A percentile compares a stretch with the other conserved stretches of the same genome.
phyloP scores from a whole-genome alignment of 2,329 filamentous ascomycete species.

The Cytospora piceicola region DNA sequence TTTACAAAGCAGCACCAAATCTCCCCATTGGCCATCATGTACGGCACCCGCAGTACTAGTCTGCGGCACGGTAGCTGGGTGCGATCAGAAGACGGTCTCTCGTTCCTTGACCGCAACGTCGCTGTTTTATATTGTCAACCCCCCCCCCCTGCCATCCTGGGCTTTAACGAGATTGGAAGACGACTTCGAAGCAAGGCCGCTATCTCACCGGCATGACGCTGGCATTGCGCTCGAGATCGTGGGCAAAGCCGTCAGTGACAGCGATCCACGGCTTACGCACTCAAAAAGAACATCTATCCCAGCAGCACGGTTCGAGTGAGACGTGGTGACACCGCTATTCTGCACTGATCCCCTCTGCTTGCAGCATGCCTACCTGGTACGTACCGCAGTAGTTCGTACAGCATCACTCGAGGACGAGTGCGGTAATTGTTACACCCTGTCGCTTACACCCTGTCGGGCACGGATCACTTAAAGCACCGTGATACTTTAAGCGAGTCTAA shows the following conservation, averaged over 20 bases:
- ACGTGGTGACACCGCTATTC: constrained; percentile 26
- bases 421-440: too few species aligned
- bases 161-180: constrained; percentile 13
- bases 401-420: constrained; percentile 13
- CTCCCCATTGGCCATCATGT: constrained; percentile 20
- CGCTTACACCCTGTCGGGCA: too few species aligned
- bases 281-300: constrained; percentile 18
- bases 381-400: background rate
- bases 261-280: constrained; percentile 5
- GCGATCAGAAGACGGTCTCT: constrained; percentile 22
- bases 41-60: constrained; percentile 7
- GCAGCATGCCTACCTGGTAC: constrained; percentile 5
- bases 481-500: too few species aligned
- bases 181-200: constrained; percentile 20
- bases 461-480: too few species aligned
- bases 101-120: constrained; percentile 25
- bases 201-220: constrained; percentile 11
- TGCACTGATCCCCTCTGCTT: constrained; percentile 10
- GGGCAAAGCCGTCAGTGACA: constrained; percentile 27
- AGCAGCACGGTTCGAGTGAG: constrained; percentile 24
- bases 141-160: constrained; percentile 3
- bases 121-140: constrained; percentile 11
- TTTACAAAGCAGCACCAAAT: constrained; percentile 23
- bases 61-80: background rate
- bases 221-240: constrained; percentile 2